Evolutionary conservation across 2,329 filamentous ascomycete species (phyloP), one percentile per base, ranked within the genome.

Genomic region (Nigrospora oryzae): DNA sequence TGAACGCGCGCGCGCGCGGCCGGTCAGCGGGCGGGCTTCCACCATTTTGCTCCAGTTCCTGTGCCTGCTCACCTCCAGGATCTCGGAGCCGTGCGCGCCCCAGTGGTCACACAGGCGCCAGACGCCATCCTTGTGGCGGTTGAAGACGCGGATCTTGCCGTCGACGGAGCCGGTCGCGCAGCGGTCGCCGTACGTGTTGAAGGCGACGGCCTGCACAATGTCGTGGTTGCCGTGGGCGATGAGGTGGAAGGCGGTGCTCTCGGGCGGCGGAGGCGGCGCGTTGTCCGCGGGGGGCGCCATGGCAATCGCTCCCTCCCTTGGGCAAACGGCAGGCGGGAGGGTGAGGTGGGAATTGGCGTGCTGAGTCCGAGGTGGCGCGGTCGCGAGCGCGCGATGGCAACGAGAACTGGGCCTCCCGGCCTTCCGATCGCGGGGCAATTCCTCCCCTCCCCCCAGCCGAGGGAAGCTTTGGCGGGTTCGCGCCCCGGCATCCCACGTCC

Each of bases 91-190:
- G 62, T 97, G 91, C 15, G 89, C 91, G 40, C 79, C 81, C 89
- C 90, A 96, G 46, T 81, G 89, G 67, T 97, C 91, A 60, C 83
- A 86, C 34, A 93, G 69, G 42, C 79, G 75, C 88, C 89, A 95
- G 46, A 79, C 71, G 36, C 81, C 81, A 55, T 89, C 84, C 53
- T 83, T 82, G 59, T 93, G 84, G 40, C 84, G 77, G 64, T 91
- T 88, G 76, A 91, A 96, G 50, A 96, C 86, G 60, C 90, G 89
- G 57, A 97, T 84, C 62, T 86, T 88, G 63, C 95, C 91, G 63
- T 97, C 91, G 15, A 91, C 87, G 15, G 89, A 93, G 32, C 89
- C 89, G 3, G 89, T 93, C 36, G 90, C 86, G 71, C 91, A 90
- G 54, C 90, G 86, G 56, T 89, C 90, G 55, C 90, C 91, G 63